These are phyloP conservation scores for Sequoiadendron giganteum DNA, from an alignment of 75 land plant species.

Conservation along the genomic window DNA sequence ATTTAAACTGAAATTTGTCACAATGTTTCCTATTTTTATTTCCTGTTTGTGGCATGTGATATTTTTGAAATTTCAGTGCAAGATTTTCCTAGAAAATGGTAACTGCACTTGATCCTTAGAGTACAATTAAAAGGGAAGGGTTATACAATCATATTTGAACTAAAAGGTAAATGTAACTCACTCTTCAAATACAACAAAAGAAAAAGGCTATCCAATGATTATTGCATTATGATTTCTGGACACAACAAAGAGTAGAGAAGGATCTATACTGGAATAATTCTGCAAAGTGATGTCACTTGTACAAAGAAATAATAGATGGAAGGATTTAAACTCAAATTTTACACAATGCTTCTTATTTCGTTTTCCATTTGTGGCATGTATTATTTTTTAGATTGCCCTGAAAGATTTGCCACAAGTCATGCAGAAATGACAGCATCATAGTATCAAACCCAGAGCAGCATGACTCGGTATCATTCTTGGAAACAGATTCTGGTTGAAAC, in stretches of 20 bases:
- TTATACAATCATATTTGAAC: too few species aligned
- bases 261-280: too few species aligned
- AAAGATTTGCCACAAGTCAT: background rate
- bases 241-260: background rate
- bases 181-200: too few species aligned
- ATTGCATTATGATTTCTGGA: background rate
- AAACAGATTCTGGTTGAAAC: background rate
- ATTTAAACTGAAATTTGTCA: background rate
- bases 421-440: background rate
- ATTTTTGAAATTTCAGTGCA: background rate
- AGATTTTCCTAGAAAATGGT: background rate
- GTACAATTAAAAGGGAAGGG: background rate
- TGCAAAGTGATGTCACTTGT: background rate
- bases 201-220: background rate
- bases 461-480: background rate
- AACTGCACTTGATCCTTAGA: background rate
- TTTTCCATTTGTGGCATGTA: background rate
- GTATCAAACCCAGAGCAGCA: background rate
- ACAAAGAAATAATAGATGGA: background rate
- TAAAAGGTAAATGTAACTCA: background rate
- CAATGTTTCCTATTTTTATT: background rate
- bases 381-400: background rate
- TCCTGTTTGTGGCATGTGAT: background rate
- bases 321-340: background rate
- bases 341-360: background rate